Evolutionary conservation across 2,329 filamentous ascomycete species (phyloP).

Genomic region (Cylindrodendrum hubeiense): DNA sequence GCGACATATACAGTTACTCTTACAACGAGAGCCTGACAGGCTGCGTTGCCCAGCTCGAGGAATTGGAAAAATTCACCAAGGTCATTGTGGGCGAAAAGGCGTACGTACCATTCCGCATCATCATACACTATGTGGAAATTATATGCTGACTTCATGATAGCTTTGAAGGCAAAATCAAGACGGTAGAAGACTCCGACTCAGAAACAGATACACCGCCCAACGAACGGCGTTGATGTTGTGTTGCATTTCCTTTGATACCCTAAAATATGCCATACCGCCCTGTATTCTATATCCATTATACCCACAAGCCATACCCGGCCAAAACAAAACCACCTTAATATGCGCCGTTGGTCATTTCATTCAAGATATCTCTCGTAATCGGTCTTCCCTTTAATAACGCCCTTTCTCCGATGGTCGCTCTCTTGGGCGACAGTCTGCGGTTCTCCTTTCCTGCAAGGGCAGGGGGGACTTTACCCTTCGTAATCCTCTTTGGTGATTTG

Average conservation of each 20-base stretch:
- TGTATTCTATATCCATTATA: conserved; percentile 16
- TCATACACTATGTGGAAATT: too few relatives aligned
- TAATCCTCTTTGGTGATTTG: conserved; percentile 46
- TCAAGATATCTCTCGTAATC: conserved; percentile 81
- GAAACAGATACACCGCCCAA: conserved; percentile 30
- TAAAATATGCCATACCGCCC: conserved; percentile 11
- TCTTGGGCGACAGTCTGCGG: conserved; percentile 62
- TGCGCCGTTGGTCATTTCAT: conserved; percentile 71
- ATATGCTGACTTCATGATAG: conserved; percentile 38
- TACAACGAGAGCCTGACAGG: conserved; percentile 66
- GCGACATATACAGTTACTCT: conserved; percentile 68
- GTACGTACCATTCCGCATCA: conserved; percentile 41
- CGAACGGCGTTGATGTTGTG: conserved; percentile 31
- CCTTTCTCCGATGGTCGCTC: conserved; percentile 69
- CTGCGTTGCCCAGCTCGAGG: conserved; percentile 66
- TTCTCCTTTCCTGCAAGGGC: conserved; percentile 57
- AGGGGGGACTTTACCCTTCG: conserved; percentile 31
- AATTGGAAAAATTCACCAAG: conserved; percentile 68
- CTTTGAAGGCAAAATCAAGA: conserved; percentile 49
- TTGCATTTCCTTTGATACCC: conserved; percentile 24
- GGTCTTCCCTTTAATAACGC: conserved; percentile 74
- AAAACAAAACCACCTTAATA: conserved; percentile 45
- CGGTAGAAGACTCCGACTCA: conserved; percentile 38
- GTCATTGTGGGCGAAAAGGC: conserved; percentile 68
- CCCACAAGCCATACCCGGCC: conserved; percentile 24